Base-by-base conservation (phyloP, 148 eudicot species). In the Bassia scoparia region DNA sequence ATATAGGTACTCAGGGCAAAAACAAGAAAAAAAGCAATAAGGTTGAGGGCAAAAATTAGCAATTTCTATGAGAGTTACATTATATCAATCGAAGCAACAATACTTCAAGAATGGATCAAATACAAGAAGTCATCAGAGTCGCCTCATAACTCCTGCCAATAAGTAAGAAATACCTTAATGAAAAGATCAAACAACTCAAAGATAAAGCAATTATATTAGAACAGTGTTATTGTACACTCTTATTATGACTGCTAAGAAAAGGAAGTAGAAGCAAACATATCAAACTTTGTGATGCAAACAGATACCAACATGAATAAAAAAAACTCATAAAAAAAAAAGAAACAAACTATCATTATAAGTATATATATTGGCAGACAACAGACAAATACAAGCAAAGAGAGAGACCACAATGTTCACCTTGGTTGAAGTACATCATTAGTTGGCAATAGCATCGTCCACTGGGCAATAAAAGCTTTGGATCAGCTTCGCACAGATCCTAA, bases 401-500 rank as follows among this genome's bases (percentile, higher is more conserved):
- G n/a, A 48, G 30, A 37, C 10, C 62, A 53, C 15, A 33, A 43
- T 43, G 50, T 71, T 79, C 76, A 94, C 98, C 99, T 90, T 61
- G 90, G 90, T 70, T 88, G 92, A 62, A 96, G 87, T 74, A 89
- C 96, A 63, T 96, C 99, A 85, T 78, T 85, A 68, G 90, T 83
- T 29, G 99, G 99, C 73, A 96, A 85, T 77, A 96, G 92, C 92
- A 92, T 87, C 34, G 93, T 86, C 99, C 97, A 92, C 55, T 92
- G 97, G 46, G 96, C 82, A 63, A 88, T 84, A 69, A 96, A 90
- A 30, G 83, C 86, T 96, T 92, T 61, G 94, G 94, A 80, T 96
- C 99, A 79, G 84, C 94, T 84, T 83, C 91, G 75, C 99, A 96
- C 55, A 96, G 97, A 89, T 90, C 99, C 98, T 94, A n/a, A 68